phyloP scores from a whole-genome alignment of 2,329 filamentous ascomycete species.

The Camptophora hylomeconis region DNA sequence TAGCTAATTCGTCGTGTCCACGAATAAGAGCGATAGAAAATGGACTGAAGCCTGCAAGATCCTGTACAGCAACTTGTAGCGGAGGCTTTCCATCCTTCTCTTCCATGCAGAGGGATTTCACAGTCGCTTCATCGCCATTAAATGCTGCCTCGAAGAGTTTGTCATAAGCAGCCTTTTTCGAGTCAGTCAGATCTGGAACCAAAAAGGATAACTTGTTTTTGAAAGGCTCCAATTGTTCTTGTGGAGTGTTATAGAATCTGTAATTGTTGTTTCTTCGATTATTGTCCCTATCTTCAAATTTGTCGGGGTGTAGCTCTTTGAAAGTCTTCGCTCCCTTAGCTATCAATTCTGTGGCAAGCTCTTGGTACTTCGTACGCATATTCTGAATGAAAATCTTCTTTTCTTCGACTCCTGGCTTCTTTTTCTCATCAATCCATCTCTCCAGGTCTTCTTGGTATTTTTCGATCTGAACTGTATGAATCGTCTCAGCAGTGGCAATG shows the following conservation, averaged over 20 bases:
- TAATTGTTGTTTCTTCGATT: neutral
- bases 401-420: slow-evolving; percentile 25
- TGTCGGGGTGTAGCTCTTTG: slow-evolving; percentile 46
- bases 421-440: slow-evolving; percentile 10
- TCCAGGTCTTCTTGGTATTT: slow-evolving; percentile 26
- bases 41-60: slow-evolving; percentile 40
- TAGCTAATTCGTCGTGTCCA: slow-evolving; percentile 52
- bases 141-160: slow-evolving; percentile 53
- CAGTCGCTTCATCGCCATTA: slow-evolving; percentile 51
- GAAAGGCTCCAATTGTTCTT: slow-evolving; percentile 28
- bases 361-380: slow-evolving; percentile 39
- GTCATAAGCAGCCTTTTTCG: slow-evolving; percentile 46
- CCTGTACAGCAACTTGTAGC: slow-evolving; percentile 49
- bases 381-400: slow-evolving; percentile 45
- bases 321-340: slow-evolving; percentile 54
- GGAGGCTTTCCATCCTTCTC: slow-evolving; percentile 47
- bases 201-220: slow-evolving; percentile 39
- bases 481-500: slow-evolving; percentile 6
- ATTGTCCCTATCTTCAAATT: slow-evolving; percentile 7
- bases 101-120: slow-evolving; percentile 51
- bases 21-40: slow-evolving; percentile 57
- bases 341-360: slow-evolving; percentile 42
- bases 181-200: slow-evolving; percentile 37
- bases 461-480: too few species aligned
- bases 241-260: neutral